A percentile compares a stretch with the other conserved stretches of the same genome.
These are phyloP conservation scores for Vigna nakashimae DNA, from an alignment of 306 rosid genomes.

Conservation along the genomic window DNA sequence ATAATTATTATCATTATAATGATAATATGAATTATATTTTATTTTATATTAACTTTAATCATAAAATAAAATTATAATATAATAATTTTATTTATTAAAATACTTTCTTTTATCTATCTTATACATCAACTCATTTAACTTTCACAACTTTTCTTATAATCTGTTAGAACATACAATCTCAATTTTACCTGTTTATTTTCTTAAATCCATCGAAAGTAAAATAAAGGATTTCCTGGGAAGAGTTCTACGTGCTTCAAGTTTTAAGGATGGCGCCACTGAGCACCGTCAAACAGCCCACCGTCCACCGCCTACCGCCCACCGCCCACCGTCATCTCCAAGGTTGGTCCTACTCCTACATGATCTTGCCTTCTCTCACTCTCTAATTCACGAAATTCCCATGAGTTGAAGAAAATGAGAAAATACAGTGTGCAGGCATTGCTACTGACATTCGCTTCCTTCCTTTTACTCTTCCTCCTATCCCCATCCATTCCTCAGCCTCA, in stretches of 20 bases:
- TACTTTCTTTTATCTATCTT: too few species aligned
- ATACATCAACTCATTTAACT: too few species aligned
- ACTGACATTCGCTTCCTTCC: constrained; percentile 58
- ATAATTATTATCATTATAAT: too few species aligned
- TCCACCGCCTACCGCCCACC: neutral
- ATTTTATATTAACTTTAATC: too few species aligned
- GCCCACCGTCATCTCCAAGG: constrained; percentile 22
- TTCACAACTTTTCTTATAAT: too few species aligned
- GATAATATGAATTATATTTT: too few species aligned
- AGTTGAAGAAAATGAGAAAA: constrained; percentile 52
- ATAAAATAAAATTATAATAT: too few species aligned
- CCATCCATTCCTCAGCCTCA: constrained; percentile 86
- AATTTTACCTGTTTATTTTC: too few species aligned
- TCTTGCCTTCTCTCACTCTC: neutral
- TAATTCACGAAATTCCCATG: neutral
- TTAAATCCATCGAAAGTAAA: neutral
- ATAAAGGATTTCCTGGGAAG: neutral
- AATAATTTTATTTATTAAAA: too few species aligned
- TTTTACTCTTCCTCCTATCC: constrained; percentile 69
- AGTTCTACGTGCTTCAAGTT: neutral
- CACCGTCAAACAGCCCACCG: constrained; percentile 34
- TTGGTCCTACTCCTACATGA: constrained; percentile 21
- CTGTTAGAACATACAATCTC: too few species aligned
- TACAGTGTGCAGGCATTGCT: constrained; percentile 54
- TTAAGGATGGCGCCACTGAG: neutral